Evolutionary conservation across 2,329 filamentous ascomycete genomes (phyloP).

Genomic region (Graphium sp.): DNA sequence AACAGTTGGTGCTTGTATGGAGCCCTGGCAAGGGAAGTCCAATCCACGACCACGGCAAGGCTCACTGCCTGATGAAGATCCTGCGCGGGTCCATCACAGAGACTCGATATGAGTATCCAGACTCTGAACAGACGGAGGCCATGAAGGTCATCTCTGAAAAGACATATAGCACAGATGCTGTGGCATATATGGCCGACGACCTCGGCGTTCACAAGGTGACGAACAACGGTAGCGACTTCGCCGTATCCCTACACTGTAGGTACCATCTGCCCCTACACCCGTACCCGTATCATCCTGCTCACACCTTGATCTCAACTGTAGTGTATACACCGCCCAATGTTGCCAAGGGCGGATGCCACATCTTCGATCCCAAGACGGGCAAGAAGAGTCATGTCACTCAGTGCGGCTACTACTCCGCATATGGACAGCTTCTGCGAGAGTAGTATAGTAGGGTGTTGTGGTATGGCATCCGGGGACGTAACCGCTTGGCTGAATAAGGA

Average conservation of each 20-base stretch:
- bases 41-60: conserved; percentile 79
- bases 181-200: conserved; percentile 85
- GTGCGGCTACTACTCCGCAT: conserved; percentile 54
- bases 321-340: conserved; percentile 84
- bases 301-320: conserved; percentile 12
- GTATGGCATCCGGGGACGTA: too few relatives aligned
- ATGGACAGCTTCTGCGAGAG: conserved; percentile 29
- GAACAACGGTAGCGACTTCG: conserved; percentile 60
- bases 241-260: conserved; percentile 66
- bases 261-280: conserved; percentile 5
- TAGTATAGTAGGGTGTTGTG: too few relatives aligned
- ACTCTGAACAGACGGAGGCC: conserved; percentile 27
- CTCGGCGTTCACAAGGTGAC: conserved; percentile 72
- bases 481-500: too few relatives aligned
- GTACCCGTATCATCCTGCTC: too few relatives aligned
- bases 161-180: conserved; percentile 51
- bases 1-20: conserved; percentile 75
- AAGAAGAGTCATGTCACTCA: conserved; percentile 54
- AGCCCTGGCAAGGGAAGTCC: conserved; percentile 66
- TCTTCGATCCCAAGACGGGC: conserved; percentile 66
- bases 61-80: conserved; percentile 87
- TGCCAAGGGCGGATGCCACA: conserved; percentile 62
- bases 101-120: conserved; percentile 63
- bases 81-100: conserved; percentile 66
- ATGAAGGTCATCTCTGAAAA: conserved; percentile 51